These are phyloP conservation scores for Thuidium tamariscinum DNA, from an alignment of 225 moss, liverwort and hornwort species.

Conservation along the genomic window DNA sequence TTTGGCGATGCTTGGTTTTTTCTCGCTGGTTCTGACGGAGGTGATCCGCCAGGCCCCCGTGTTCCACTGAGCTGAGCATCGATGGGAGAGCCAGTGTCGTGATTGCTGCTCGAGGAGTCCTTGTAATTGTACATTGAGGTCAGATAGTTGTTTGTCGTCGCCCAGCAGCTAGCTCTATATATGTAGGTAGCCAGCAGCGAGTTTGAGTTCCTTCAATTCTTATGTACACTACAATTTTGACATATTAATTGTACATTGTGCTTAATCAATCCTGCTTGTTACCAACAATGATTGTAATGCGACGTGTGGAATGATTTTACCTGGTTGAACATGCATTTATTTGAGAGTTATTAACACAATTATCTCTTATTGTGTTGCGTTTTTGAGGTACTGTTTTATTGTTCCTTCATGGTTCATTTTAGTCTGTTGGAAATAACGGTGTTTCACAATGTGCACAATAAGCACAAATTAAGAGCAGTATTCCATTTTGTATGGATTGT, in stretches of 20 bases:
- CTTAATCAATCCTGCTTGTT: background rate
- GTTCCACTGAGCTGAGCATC: slow-evolving; percentile 1
- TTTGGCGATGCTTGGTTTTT: slow-evolving; percentile 19
- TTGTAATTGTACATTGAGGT: background rate
- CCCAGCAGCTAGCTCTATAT: background rate
- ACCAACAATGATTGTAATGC: rapidly evolving
- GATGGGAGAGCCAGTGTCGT: too few relatives aligned
- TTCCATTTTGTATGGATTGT: too few relatives aligned
- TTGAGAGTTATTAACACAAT: too few relatives aligned
- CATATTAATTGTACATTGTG: background rate
- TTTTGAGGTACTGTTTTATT: too few relatives aligned
- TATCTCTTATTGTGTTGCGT: too few relatives aligned
- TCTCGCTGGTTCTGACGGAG: slow-evolving; percentile 20
- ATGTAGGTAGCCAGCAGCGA: background rate
- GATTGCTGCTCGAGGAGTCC: background rate
- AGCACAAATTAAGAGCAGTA: too few relatives aligned
- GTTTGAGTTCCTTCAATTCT: background rate
- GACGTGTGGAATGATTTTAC: background rate
- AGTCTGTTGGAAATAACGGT: too few relatives aligned
- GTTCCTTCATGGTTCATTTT: too few relatives aligned
- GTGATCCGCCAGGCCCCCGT: background rate
- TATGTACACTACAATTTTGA: background rate
- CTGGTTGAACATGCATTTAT: background rate
- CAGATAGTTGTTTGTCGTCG: background rate
- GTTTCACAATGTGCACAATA: background rate